Evolutionary conservation across 2,329 filamentous ascomycete genomes (phyloP).

Genomic region (Bertia moriformis): DNA sequence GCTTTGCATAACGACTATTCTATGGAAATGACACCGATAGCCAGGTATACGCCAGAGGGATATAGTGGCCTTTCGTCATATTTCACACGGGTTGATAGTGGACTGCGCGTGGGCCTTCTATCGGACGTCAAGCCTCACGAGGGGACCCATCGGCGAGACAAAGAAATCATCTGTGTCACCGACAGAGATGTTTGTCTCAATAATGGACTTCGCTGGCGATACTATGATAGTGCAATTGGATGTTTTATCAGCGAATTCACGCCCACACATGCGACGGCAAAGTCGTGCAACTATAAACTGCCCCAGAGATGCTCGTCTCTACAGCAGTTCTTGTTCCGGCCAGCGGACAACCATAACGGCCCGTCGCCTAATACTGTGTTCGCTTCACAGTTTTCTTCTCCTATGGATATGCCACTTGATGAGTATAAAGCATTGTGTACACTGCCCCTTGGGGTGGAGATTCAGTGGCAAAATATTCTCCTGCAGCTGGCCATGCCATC

Average conservation of each 20-base stretch:
- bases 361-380: constrained; percentile 33
- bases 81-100: neutral
- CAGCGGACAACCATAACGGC: constrained; percentile 10
- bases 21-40: constrained; percentile 3
- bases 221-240: constrained; percentile 15
- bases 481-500: constrained; percentile 28
- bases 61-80: constrained; percentile 6
- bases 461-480: constrained; percentile 43
- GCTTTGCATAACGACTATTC: constrained; percentile 15
- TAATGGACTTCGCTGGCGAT: constrained; percentile 25
- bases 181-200: constrained; percentile 23
- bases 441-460: constrained; percentile 26
- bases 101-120: constrained; percentile 13
- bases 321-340: constrained; percentile 21
- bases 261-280: constrained; percentile 8
- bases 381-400: constrained; percentile 29
- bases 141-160: constrained; percentile 15
- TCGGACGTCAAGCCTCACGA: constrained; percentile 20
- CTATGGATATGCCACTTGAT: constrained; percentile 27
- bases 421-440: constrained; percentile 38
- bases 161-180: constrained; percentile 9
- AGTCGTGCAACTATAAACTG: constrained; percentile 24
- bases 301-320: constrained; percentile 13
- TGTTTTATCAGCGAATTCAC: constrained; percentile 6
- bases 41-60: constrained; percentile 3